Evolutionary conservation across 495 filamentous ascomycete genomes (phyloP).

Genomic region (Aspergillus nanangensis): DNA sequence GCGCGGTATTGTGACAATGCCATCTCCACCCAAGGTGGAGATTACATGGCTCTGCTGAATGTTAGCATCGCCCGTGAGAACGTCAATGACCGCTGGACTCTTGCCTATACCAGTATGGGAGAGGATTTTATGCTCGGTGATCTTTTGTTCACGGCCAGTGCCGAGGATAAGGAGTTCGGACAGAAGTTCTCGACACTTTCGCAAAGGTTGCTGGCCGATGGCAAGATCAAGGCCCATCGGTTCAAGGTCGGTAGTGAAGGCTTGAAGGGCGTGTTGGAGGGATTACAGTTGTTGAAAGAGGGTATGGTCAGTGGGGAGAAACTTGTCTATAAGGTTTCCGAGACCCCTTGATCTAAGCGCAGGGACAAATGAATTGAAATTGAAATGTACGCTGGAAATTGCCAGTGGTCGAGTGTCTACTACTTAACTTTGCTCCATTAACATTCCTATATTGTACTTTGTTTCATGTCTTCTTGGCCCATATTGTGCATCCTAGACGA

Average conservation of each 20-base stretch:
- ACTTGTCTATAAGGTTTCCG: constrained; percentile 39
- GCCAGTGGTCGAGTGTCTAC: no score
- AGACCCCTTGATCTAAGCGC: constrained; percentile 5
- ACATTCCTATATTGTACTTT: no score
- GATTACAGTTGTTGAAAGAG: constrained; percentile 41
- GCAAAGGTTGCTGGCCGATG: constrained; percentile 38
- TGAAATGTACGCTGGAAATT: no score
- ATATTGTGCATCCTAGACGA: no score
- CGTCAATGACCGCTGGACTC: constrained; percentile 17
- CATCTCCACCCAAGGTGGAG: constrained; percentile 16
- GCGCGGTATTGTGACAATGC: constrained; percentile 23
- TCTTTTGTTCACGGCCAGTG: background rate
- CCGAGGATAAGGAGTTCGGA: constrained; percentile 25
- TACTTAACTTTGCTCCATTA: no score
- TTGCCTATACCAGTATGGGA: constrained; percentile 27
- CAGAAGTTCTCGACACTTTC: constrained; percentile 27
- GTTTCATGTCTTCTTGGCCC: no score
- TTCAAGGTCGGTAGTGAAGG: constrained; percentile 31
- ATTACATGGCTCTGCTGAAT: constrained; percentile 11
- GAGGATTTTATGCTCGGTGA: constrained; percentile 24
- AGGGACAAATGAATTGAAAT: no score
- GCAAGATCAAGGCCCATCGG: constrained; percentile 44
- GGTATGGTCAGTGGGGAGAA: constrained; percentile 50
- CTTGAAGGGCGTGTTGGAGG: constrained; percentile 42
- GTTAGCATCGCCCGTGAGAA: constrained; percentile 18